phyloP scores from a whole-genome alignment of 768 basidiomycete genomes.

The Podaxis carcinomalis region DNA sequence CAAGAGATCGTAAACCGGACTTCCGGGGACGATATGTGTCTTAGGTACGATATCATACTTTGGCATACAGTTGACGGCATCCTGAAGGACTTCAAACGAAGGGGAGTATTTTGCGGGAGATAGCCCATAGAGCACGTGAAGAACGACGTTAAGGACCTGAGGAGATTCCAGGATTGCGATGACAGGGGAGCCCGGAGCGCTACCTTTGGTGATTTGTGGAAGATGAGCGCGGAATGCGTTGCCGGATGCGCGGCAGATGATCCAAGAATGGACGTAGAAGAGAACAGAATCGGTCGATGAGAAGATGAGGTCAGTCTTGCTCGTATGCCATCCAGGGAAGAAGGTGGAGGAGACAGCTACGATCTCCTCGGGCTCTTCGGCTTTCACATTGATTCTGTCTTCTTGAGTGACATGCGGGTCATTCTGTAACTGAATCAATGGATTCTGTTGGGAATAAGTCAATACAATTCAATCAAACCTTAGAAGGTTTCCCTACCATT shows the following conservation, averaged over 20 bases:
- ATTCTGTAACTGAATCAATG: too few species aligned
- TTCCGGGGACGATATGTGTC: conserved; percentile 18
- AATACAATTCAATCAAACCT: too few species aligned
- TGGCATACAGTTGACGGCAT: conserved; percentile 31
- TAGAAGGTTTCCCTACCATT: too few species aligned
- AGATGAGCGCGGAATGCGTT: conserved; percentile 33
- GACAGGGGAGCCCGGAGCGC: conserved; percentile 17
- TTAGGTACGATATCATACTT: conserved; percentile 15
- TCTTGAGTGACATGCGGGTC: too few species aligned
- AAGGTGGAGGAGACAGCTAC: conserved; percentile 25
- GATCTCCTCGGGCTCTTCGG: too few species aligned
- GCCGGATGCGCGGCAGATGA: conserved; percentile 38
- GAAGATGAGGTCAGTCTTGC: conserved; percentile 29
- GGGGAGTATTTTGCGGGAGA: conserved; percentile 49
- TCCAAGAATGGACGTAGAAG: conserved; percentile 51
- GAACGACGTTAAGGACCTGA: conserved; percentile 42
- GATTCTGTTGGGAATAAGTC: too few species aligned
- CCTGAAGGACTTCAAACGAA: conserved; percentile 36
- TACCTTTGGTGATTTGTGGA: not conserved
- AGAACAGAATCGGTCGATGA: conserved; percentile 57
- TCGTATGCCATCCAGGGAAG: conserved; percentile 15
- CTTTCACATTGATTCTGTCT: too few species aligned
- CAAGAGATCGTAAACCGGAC: conserved; percentile 18
- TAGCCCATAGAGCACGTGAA: conserved; percentile 47
- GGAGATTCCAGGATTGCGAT: conserved; percentile 39